Evolutionary conservation across 108 stramenopile genomes (phyloP).

Genomic region (Conticribra guillardii): DNA sequence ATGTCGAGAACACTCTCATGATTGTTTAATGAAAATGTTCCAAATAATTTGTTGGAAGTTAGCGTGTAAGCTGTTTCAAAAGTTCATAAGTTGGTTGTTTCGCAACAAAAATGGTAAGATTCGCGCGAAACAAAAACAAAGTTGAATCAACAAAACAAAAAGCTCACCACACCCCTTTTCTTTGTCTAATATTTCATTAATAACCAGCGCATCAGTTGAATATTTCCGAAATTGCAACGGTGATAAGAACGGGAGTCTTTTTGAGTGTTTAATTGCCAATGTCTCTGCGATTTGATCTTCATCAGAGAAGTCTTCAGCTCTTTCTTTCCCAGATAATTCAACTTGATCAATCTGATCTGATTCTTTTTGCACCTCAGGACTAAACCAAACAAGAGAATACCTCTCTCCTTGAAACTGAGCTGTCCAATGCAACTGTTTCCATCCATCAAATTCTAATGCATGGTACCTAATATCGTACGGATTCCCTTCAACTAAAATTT

Average conservation of each 20-base stretch:
- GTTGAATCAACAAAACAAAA: too few species aligned
- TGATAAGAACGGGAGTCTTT: conserved; percentile 36
- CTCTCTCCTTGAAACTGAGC: conserved; percentile 82
- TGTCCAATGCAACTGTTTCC: conserved; percentile 92
- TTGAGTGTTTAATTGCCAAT: conserved; percentile 34
- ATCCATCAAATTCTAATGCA: conserved; percentile 91
- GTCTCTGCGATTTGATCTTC: conserved; percentile 32
- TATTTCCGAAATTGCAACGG: conserved; percentile 39
- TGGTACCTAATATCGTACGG: conserved; percentile 78
- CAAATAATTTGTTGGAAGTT: conserved; percentile 10
- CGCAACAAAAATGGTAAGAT: too few species aligned
- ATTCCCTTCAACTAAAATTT: conserved; percentile 77
- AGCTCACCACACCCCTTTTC: conserved; percentile 44
- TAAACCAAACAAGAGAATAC: conserved; percentile 93
- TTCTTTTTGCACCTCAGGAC: conserved; percentile 56
- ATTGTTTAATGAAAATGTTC: conserved; percentile 43
- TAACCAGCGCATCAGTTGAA: conserved; percentile 60
- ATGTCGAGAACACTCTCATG: conserved; percentile 49
- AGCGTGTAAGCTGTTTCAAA: conserved; percentile 24
- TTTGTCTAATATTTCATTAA: conserved; percentile 51
- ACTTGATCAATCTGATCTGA: conserved; percentile 11
- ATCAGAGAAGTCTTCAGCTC: conserved; percentile 2
- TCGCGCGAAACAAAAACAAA: too few species aligned
- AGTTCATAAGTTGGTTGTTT: too few species aligned
- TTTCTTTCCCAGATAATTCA: too few species aligned